phyloP scores from a whole-genome alignment of 495 filamentous ascomycete species.

The Penicillium ochrochloron region DNA sequence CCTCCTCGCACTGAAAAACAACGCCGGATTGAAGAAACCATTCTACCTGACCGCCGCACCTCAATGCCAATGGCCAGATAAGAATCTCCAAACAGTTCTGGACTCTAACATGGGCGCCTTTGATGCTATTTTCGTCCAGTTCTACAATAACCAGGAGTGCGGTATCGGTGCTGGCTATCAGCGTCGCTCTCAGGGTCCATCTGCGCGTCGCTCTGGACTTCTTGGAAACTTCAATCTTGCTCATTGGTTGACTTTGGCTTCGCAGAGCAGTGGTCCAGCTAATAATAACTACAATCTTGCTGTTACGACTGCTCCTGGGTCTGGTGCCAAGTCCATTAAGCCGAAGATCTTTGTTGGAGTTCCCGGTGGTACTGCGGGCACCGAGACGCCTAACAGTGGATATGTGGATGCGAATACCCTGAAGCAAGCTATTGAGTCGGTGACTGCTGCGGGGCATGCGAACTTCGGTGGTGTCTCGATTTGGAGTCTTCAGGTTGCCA shows the following conservation, averaged over 20 bases:
- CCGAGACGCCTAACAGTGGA: constrained; percentile 2
- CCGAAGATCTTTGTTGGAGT: constrained; percentile 16
- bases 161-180: constrained; percentile 11
- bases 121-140: constrained; percentile 16
- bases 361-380: constrained; percentile 5
- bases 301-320: background rate
- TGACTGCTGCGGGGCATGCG: background rate
- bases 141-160: constrained; percentile 17
- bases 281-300: background rate
- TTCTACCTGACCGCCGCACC: constrained; percentile 14
- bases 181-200: constrained; percentile 4
- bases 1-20: constrained; percentile 1
- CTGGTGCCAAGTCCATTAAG: background rate
- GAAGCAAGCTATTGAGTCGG: constrained; percentile 4
- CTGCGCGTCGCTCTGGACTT: constrained; percentile 9
- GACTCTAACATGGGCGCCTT: constrained; percentile 9
- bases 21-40: background rate
- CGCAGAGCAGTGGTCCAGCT: background rate
- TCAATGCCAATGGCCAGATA: constrained; percentile 13
- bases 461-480: constrained; percentile 14
- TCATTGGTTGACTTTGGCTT: constrained; percentile 9
- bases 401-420: constrained; percentile 8
- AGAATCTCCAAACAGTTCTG: constrained; percentile 10
- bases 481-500: constrained; percentile 9
- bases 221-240: constrained; percentile 11